Base-by-base conservation (phyloP, 1,139 yeast species). In the Blastobotrys aristatus region DNA sequence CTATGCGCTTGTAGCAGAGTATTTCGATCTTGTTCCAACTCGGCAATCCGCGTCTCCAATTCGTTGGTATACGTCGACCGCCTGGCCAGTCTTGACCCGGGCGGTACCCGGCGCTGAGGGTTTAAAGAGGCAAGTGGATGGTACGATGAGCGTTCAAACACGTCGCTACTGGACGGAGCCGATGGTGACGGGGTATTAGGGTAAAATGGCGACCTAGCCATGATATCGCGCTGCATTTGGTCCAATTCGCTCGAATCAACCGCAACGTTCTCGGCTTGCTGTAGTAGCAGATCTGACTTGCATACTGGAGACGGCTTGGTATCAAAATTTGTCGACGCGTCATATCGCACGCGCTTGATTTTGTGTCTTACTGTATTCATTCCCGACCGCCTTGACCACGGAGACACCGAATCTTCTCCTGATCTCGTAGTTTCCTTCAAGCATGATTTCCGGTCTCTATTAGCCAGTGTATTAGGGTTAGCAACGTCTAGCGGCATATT, bases 91-190 rank as follows among this genome's bases (percentile, higher is more conserved):
- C n/a, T n/a, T n/a, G n/a, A 14, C 21, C 21, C n/a, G n/a, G n/a
- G n/a, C n/a, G n/a, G n/a, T 5, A 6, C 10, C 5, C 27, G 27
- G 27, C 27, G 27, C 10, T 10, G 8, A 6, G 10, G 27, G 5
- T 5, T 24, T 10, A 6, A 6, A 6, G 27, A 6, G 8, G 27
- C 27, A 10, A 5, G 8, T 5, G 27, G 27, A 6, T 24, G 27
- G 27, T 24, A 24, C 27, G 27, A 24, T 24, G 27, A 24, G 8
- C 43, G 44, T 18, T 37, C 46, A 30, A 42, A 49, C 3, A n/a
- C 24, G 34, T 49, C 51, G 33, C 47, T 40, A 24, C 46, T 46
- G 17, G 51, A 49, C 13, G 41, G 41, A n/a, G 40, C 36, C 13
- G 43, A 21, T 14, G 24, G 26, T 13, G 43, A 29, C 10, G 24